phyloP scores from a whole-genome alignment of 805 yeast genomes.

The Candida ficus region DNA sequence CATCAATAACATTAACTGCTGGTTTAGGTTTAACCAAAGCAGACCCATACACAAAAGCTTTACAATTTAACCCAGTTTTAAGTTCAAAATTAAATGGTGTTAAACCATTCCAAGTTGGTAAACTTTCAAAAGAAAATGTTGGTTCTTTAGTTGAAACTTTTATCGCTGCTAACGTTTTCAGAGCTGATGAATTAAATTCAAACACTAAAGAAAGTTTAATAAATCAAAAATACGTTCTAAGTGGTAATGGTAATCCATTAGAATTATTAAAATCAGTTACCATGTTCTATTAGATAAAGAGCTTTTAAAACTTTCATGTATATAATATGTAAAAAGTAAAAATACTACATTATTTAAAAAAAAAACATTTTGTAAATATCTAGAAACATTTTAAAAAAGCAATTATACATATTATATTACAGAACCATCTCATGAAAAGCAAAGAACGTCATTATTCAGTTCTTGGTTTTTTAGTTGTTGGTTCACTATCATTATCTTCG shows the following conservation, averaged over 20 bases:
- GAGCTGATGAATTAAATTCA: conserved; percentile 28
- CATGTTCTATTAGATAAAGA: conserved; percentile 16
- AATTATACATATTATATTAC: not conserved
- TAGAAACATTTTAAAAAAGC: no score
- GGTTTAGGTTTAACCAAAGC: conserved; percentile 49
- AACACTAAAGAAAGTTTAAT: conserved; percentile 33
- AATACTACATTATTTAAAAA: not conserved
- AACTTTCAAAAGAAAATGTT: conserved; percentile 42
- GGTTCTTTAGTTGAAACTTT: conserved; percentile 36
- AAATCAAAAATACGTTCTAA: conserved; percentile 45
- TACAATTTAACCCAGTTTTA: conserved; percentile 49
- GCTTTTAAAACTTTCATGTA: conserved; percentile 1
- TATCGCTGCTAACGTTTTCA: conserved; percentile 34
- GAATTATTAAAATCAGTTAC: conserved; percentile 23
- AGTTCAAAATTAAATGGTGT: conserved; percentile 41
- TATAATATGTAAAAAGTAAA: not conserved
- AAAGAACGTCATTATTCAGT: no score
- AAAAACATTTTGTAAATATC: no score
- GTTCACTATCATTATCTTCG: conserved; percentile 9
- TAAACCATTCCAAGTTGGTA: conserved; percentile 36
- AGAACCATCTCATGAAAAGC: no score
- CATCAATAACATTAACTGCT: conserved; percentile 51
- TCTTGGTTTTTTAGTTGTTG: conserved; percentile 5
- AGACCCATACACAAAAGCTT: conserved; percentile 49
- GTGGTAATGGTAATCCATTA: conserved; percentile 63